Percentiles rank a stretch among this genome's conserved stretches.
These are phyloP conservation scores for Pestalotiopsis sp. DNA, from an alignment of 2,329 filamentous ascomycete genomes.

Conservation along the genomic window DNA sequence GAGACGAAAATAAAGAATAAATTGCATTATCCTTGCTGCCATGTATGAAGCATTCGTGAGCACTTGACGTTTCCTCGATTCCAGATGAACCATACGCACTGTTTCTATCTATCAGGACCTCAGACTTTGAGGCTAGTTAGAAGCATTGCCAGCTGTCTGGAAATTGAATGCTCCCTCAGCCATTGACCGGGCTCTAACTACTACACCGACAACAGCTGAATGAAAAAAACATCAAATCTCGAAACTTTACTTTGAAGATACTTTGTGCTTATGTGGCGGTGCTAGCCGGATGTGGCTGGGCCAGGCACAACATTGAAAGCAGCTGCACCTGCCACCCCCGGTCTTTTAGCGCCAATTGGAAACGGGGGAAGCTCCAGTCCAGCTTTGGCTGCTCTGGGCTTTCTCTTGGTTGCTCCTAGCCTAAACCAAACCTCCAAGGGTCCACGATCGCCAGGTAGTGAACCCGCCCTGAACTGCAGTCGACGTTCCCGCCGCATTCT, in stretches of 20 bases:
- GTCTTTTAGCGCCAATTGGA: conserved; percentile 1
- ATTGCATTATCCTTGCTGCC: not conserved
- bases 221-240: no score
- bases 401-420: not conserved
- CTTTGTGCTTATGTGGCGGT: not conserved
- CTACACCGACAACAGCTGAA: no score
- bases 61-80: no score
- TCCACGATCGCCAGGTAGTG: conserved; percentile 2
- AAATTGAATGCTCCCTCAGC: no score
- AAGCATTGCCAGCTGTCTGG: no score
- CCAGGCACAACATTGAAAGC: not conserved
- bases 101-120: no score
- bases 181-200: no score
- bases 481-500: not conserved
- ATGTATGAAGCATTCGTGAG: not conserved
- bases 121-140: no score
- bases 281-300: not conserved
- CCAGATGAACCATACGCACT: no score
- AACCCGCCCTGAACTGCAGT: not conserved
- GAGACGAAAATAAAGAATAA: not conserved
- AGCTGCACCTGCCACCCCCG: not conserved
- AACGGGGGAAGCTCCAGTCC: not conserved
- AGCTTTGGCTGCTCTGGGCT: not conserved
- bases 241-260: no score
- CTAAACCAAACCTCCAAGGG: conserved; percentile 1